Base-by-base conservation (phyloP, 2,329 filamentous ascomycete species). In the Fusarium sp. region DNA sequence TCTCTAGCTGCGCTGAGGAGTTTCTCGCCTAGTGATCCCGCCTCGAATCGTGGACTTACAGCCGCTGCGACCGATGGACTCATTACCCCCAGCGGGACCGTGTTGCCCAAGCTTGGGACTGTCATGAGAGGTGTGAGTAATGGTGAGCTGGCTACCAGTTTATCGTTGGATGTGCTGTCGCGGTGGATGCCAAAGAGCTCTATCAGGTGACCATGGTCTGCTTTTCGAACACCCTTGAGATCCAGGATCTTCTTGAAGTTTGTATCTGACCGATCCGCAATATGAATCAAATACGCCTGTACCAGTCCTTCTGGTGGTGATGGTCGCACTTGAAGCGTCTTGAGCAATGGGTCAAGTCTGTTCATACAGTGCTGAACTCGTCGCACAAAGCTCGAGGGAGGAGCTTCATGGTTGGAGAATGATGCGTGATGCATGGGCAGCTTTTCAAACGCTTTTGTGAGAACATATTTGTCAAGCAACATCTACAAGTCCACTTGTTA, bases 241-340 rank as follows among this genome's bases (percentile, higher is more conserved):
- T 99, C 96, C 44, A 99, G 89, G 63, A 99, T 92, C 82, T 98
- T 98, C 77, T 91, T 91, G 87, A 99, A 99, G 81, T 99, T 99
- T 75, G 89, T 88, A 77, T 98, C 96, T 68, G 92, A 97, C 57
- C 92, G 91, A 83, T 99, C 96, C 71, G 89, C 94, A 70, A 99
- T 96, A 81, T 98, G 96, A 79, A 98, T 97, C 33, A 99, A 89
- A 78, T 99, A 99, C 33, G 96, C 96, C 82, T 98, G 95, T 0
- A 99, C 94, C 6, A 99, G 88, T 3, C 93, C 95, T 83, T 99
- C 96, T 0, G 95, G 92, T 0, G 96, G 96, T 7, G 92, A 93
- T 4, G 94, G 90, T 28, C 93, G 93, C 47, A 99, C 95, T 84
- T 99, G 96, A 5, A 99, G 88, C 4, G 96, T 98, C 81, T 99